Percentiles rank a stretch among this genome's conserved stretches.
These are phyloP conservation scores for Phytophthora brassicae DNA, from an alignment of 352 stramenopile genomes.

Conservation along the genomic window DNA sequence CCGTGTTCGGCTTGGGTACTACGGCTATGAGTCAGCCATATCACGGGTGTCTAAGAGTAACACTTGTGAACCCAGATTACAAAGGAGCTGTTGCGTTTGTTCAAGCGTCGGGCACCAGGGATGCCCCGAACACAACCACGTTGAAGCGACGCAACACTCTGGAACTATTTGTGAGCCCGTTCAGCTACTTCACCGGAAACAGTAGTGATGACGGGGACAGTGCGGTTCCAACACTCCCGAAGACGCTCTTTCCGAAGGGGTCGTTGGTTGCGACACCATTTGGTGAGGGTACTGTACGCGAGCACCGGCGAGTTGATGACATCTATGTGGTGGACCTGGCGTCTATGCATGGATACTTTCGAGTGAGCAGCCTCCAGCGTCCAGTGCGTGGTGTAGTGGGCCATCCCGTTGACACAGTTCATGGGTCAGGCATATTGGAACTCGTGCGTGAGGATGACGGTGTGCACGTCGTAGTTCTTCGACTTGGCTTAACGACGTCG, in stretches of 20 bases:
- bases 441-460: slow-evolving; percentile 63
- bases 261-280: slow-evolving; percentile 65
- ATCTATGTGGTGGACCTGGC: slow-evolving; percentile 61
- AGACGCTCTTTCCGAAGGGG: slow-evolving; percentile 44
- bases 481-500: slow-evolving; percentile 48
- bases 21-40: slow-evolving; percentile 57
- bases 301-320: slow-evolving; percentile 44
- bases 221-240: slow-evolving; percentile 18
- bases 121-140: slow-evolving; percentile 26
- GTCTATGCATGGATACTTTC: slow-evolving; percentile 56
- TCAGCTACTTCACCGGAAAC: slow-evolving; percentile 54
- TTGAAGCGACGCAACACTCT: slow-evolving; percentile 60
- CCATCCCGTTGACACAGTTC: slow-evolving; percentile 64
- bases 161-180: slow-evolving; percentile 69
- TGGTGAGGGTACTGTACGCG: slow-evolving; percentile 58
- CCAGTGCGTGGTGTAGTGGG: slow-evolving; percentile 59
- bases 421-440: slow-evolving; percentile 64
- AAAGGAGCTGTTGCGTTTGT: slow-evolving; percentile 50
- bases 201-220: slow-evolving; percentile 5
- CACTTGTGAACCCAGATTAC: slow-evolving; percentile 51
- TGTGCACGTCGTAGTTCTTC: slow-evolving; percentile 69
- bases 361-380: slow-evolving; percentile 30
- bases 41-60: slow-evolving; percentile 47
- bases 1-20: slow-evolving; percentile 54
- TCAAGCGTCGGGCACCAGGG: slow-evolving; percentile 42